A percentile compares a stretch with the other conserved stretches of the same genome.
Evolutionary conservation across 208 protist species (phyloP).

Genomic region (Trypanosoma caninum): DNA sequence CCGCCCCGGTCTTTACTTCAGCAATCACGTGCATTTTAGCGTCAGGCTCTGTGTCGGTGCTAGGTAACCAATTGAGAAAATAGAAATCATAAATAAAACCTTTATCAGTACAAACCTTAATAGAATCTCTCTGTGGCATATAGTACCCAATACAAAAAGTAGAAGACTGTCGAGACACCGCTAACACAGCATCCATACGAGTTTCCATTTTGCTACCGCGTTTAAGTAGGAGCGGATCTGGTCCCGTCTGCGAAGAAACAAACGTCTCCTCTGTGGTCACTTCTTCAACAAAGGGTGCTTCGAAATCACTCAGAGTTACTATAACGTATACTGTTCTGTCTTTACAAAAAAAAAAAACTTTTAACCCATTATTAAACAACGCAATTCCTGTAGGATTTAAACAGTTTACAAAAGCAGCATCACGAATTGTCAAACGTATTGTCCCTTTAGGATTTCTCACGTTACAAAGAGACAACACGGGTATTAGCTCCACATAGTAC

Average conservation of each 20-base stretch:
- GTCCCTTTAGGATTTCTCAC: neutral
- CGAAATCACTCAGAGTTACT: neutral
- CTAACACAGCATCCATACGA: conserved; percentile 2
- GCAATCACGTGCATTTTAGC: conserved; percentile 2
- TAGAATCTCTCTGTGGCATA: no score
- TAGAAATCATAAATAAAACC: conserved; percentile 15
- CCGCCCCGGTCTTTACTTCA: neutral
- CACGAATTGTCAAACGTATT: neutral
- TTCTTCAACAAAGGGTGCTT: neutral
- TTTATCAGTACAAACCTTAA: neutral
- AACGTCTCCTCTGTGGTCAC: neutral
- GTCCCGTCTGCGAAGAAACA: neutral
- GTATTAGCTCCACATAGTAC: neutral
- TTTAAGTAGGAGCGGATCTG: conserved; percentile 1
- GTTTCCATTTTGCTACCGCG: neutral
- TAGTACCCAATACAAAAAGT: conserved; percentile 9
- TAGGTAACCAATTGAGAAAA: conserved; percentile 2
- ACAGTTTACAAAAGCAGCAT: neutral
- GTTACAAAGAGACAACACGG: neutral
- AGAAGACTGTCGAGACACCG: neutral
- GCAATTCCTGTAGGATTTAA: neutral
- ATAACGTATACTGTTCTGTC: neutral
- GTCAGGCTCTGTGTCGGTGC: neutral
- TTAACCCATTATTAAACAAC: neutral
- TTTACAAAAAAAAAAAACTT: conserved; percentile 10